Conservation (phyloP, 805 yeast species). For the Spathaspora gorwiae region DNA sequence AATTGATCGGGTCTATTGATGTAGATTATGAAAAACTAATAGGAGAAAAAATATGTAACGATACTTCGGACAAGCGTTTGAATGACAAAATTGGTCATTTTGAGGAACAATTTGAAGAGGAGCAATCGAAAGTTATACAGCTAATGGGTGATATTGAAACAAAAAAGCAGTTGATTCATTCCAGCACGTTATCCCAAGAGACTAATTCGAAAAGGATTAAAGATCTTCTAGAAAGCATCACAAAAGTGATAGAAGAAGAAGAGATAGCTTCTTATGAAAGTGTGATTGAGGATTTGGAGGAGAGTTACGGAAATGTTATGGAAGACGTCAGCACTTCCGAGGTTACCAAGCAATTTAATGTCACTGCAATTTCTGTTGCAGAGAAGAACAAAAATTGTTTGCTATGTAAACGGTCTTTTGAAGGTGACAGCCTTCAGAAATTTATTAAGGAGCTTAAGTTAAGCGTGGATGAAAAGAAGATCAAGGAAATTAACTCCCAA, state of each 20-base stretch:
- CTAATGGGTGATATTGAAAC: constrained; percentile 7
- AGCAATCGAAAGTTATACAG: constrained; percentile 1
- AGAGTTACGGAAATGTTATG: constrained; percentile 53
- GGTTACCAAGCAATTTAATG: constrained; percentile 66
- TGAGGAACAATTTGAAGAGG: constrained; percentile 4
- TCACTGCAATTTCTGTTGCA: constrained; percentile 64
- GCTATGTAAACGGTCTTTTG: constrained; percentile 68
- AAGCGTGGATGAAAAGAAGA: constrained; percentile 24
- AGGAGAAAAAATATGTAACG: constrained; percentile 11
- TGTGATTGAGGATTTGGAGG: constrained; percentile 52
- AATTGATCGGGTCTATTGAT: constrained; percentile 20
- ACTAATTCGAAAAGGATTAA: constrained; percentile 1
- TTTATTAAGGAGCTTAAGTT: constrained; percentile 26
- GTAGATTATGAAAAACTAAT: constrained; percentile 15
- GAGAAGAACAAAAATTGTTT: constrained; percentile 55
- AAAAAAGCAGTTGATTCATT: constrained; percentile 1
- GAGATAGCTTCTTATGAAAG: constrained; percentile 50
- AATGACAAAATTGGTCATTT: constrained; percentile 5
- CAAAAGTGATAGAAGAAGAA: constrained; percentile 22
- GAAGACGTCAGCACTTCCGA: constrained; percentile 65
- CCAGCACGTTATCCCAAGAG: not conserved
- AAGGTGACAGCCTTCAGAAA: constrained; percentile 27
- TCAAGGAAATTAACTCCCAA: constrained; percentile 24
- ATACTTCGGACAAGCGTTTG: constrained; percentile 3
- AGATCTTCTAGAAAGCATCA: constrained; percentile 12